These are phyloP conservation scores for Chaetomium cochliodes DNA, from an alignment of 495 filamentous ascomycete species.

Conservation along the genomic window DNA sequence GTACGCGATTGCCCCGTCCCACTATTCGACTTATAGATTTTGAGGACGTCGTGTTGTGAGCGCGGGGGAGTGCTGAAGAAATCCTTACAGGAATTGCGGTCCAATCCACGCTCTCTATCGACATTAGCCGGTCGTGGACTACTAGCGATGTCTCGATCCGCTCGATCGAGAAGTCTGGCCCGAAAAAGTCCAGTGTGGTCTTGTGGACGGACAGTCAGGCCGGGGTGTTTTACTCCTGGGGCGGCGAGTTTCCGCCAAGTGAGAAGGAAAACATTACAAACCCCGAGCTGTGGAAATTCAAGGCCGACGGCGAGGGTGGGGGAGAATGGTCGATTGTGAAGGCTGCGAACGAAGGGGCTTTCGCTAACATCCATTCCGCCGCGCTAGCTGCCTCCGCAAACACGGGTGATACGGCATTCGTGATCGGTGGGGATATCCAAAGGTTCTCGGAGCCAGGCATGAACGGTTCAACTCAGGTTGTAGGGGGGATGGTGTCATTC, in stretches of 20 bases:
- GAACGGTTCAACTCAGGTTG: background rate
- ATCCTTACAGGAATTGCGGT: background rate
- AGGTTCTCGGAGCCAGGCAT: background rate
- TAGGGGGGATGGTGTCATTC: background rate
- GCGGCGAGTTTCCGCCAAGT: background rate
- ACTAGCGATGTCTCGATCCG: background rate
- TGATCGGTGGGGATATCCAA: background rate
- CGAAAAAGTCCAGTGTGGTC: background rate
- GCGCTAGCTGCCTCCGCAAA: background rate
- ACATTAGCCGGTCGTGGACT: conserved; percentile 4
- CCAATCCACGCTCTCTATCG: background rate
- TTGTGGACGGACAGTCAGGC: background rate
- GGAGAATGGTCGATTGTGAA: background rate
- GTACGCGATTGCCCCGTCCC: background rate
- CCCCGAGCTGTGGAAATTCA: background rate
- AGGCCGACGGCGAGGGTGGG: background rate
- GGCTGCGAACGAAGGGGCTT: background rate
- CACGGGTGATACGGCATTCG: background rate
- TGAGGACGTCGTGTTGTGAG: background rate
- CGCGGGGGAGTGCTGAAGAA: background rate
- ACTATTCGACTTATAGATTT: background rate
- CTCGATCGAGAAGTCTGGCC: background rate
- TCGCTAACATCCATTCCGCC: background rate
- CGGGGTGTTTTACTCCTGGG: background rate
- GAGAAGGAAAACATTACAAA: background rate